Conservation (phyloP, 2,329 filamentous ascomycete species). For the Penicillium sp. region DNA sequence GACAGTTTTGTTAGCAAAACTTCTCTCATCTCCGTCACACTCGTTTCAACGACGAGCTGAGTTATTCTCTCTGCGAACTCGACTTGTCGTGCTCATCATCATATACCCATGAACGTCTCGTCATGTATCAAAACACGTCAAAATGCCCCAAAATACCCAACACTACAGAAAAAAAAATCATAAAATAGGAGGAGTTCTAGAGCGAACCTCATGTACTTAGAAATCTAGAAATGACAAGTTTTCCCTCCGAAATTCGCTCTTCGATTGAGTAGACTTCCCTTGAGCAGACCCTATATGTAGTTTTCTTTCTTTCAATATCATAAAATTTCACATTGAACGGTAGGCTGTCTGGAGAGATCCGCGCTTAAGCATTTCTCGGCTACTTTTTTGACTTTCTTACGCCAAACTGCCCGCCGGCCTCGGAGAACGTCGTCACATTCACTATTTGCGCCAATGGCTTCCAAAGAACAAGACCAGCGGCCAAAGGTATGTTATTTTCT, state of each 20-base stretch:
- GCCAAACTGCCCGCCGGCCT: not conserved
- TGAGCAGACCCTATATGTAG: not conserved
- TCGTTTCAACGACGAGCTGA: not conserved
- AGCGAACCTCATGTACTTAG: slow-evolving; percentile 16
- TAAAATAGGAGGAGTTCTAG: slow-evolving; percentile 26
- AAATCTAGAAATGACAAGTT: slow-evolving; percentile 29
- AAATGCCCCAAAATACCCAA: slow-evolving; percentile 6
- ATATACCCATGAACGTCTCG: not conserved
- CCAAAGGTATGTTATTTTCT: slow-evolving; percentile 28
- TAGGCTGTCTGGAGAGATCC: not conserved
- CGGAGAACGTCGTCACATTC: not conserved
- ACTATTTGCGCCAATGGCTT: slow-evolving; percentile 25
- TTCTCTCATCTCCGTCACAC: not conserved
- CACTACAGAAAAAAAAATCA: slow-evolving; percentile 18
- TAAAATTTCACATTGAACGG: not conserved
- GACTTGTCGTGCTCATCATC: not conserved
- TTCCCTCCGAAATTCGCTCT: slow-evolving; percentile 19
- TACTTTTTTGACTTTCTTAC: not conserved
- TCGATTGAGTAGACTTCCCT: not conserved
- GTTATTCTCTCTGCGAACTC: not conserved
- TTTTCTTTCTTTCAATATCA: not conserved
- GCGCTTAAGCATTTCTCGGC: not conserved
- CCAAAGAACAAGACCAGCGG: slow-evolving; percentile 32
- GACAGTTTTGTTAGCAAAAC: not conserved
- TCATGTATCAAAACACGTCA: slow-evolving; percentile 1